phyloP scores from a whole-genome alignment of 768 basidiomycete genomes.

The Neoboletus subvelutipes region DNA sequence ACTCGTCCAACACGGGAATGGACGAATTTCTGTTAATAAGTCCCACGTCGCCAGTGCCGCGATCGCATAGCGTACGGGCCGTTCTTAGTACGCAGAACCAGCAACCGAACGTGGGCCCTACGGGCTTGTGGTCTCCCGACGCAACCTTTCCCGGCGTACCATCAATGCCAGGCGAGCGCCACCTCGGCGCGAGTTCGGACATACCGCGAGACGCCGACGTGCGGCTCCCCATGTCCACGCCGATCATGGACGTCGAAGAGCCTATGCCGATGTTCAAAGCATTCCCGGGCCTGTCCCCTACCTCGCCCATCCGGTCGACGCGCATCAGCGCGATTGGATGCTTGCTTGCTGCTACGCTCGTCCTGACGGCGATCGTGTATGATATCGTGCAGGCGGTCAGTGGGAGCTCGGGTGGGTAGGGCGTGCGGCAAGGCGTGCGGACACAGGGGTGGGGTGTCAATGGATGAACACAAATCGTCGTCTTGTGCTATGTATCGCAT shows the following conservation, averaged over 20 bases:
- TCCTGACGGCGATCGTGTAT: conserved; percentile 20
- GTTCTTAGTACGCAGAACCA: conserved; percentile 5
- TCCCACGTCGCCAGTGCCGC: conserved; percentile 1
- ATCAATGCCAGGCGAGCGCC: background rate
- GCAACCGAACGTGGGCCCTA: conserved; percentile 2
- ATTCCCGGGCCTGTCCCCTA: conserved; percentile 10
- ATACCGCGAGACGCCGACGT: background rate
- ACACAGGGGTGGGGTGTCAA: background rate
- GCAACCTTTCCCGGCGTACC: background rate
- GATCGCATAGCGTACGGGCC: conserved; percentile 6
- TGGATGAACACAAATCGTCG: background rate
- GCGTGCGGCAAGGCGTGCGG: background rate
- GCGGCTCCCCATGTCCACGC: conserved; percentile 3
- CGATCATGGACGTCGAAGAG: background rate
- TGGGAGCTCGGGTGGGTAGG: background rate
- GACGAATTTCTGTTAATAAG: conserved; percentile 22
- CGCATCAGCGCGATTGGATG: conserved; percentile 10
- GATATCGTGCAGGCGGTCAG: conserved; percentile 6
- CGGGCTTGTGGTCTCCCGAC: background rate
- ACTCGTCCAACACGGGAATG: conserved; percentile 19
- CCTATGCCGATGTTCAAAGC: conserved; percentile 11
- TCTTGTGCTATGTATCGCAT: too few relatives aligned
- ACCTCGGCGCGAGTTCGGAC: background rate
- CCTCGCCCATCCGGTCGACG: conserved; percentile 10
- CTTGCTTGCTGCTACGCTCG: conserved; percentile 5